These are phyloP conservation scores for Apiospora phragmitis DNA, from an alignment of 2,329 filamentous ascomycete genomes.

Conservation along the genomic window DNA sequence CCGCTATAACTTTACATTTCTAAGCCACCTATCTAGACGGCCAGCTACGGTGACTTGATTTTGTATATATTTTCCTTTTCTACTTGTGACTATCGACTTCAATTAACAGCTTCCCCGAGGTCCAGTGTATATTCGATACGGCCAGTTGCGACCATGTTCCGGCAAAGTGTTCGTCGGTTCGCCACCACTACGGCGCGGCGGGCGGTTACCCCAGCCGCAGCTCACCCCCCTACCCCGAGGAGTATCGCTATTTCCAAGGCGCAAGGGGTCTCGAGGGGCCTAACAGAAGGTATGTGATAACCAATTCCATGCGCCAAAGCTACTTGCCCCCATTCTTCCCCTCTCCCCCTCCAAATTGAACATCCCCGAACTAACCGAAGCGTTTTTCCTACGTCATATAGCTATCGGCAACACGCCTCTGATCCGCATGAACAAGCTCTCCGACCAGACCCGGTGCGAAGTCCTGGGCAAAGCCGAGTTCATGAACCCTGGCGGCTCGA, in stretches of 20 bases:
- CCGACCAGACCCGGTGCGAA: slow-evolving; percentile 88
- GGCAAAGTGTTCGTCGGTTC: slow-evolving; percentile 67
- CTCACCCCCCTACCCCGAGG: slow-evolving; percentile 51
- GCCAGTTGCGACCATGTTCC: slow-evolving; percentile 57
- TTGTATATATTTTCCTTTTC: not conserved
- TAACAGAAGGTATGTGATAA: slow-evolving; percentile 70
- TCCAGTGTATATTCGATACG: not conserved
- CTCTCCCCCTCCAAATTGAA: not conserved
- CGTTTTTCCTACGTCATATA: slow-evolving; percentile 45
- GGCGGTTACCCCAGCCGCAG: slow-evolving; percentile 40
- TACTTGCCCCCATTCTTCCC: too few species aligned
- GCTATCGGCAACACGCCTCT: slow-evolving; percentile 97
- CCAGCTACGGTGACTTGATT: not conserved
- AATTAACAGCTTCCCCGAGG: not conserved
- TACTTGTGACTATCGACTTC: not conserved
- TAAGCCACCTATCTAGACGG: not conserved
- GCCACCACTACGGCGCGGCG: slow-evolving; percentile 60
- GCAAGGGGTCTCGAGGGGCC: slow-evolving; percentile 74
- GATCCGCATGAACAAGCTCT: slow-evolving; percentile 85
- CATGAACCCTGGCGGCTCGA: slow-evolving; percentile 93
- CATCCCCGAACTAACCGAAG: not conserved
- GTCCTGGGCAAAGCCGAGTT: slow-evolving; percentile 97
- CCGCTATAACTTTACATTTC: not conserved
- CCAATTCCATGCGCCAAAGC: not conserved
- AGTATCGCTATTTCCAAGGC: slow-evolving; percentile 74